phyloP scores from a whole-genome alignment of 257 asterid genomes.

The Knoxia roxburghii region DNA sequence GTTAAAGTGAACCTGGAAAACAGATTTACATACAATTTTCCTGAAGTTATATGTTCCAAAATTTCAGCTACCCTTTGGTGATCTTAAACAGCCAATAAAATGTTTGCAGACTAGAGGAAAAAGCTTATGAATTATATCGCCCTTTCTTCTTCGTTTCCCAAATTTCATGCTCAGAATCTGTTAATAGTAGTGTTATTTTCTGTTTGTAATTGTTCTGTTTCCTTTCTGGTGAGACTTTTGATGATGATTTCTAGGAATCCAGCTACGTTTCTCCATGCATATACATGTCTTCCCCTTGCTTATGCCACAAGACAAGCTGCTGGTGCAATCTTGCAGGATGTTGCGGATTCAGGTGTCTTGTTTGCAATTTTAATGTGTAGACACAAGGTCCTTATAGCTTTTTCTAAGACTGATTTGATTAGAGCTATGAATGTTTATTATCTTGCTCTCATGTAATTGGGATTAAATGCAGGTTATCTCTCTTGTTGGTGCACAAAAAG shows the following conservation, averaged over 20 bases:
- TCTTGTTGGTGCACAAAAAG: conserved; percentile 93
- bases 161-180: background rate
- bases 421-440: background rate
- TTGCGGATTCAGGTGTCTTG: conserved; percentile 82
- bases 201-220: background rate
- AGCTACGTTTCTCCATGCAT: conserved; percentile 92
- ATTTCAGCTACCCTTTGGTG: background rate
- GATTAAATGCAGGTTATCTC: conserved; percentile 72
- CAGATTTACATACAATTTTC: background rate
- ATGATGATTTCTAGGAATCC: conserved; percentile 64
- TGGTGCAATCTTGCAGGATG: conserved; percentile 87
- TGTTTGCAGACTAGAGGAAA: background rate
- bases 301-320: conserved; percentile 92
- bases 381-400: conserved; percentile 61
- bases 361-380: conserved; percentile 94
- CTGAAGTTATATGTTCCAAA: background rate
- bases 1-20: background rate
- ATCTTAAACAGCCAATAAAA: background rate
- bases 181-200: background rate
- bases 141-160: background rate
- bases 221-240: background rate
- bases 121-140: background rate
- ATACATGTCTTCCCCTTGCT: conserved; percentile 88
- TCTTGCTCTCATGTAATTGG: background rate
- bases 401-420: conserved; percentile 2